These are phyloP conservation scores for Quercus robur DNA, from an alignment of 306 rosid species.

Conservation along the genomic window DNA sequence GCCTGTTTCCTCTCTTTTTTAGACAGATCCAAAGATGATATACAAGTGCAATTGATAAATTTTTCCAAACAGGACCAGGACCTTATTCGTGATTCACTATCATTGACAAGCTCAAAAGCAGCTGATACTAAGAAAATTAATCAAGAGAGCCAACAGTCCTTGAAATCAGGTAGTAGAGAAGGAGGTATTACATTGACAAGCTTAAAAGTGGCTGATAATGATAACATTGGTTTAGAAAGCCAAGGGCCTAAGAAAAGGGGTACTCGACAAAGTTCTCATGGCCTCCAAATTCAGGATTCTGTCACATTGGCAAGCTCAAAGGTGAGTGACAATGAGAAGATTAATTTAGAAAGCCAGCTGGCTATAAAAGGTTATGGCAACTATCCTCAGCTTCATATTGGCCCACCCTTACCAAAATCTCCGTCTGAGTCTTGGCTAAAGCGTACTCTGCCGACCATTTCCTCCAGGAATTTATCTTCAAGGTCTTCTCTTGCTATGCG, in stretches of 20 bases:
- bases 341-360: constrained; percentile 12
- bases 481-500: constrained; percentile 33
- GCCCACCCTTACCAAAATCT: constrained; percentile 71
- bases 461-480: constrained; percentile 41
- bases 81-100: constrained; percentile 20
- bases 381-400: constrained; percentile 36
- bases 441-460: constrained; percentile 63
- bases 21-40: constrained; percentile 23
- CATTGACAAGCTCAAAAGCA: constrained; percentile 17
- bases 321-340: constrained; percentile 11
- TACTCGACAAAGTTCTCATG: constrained; percentile 6
- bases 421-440: constrained; percentile 97
- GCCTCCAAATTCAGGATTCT: constrained; percentile 19
- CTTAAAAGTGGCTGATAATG: constrained; percentile 18
- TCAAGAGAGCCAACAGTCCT: constrained; percentile 28
- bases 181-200: constrained; percentile 24
- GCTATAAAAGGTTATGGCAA: constrained; percentile 12
- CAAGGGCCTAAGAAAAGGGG: constrained; percentile 17
- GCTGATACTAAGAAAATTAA: not conserved
- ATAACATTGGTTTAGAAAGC: constrained; percentile 33
- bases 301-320: constrained; percentile 23
- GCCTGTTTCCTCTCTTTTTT: constrained; percentile 28
- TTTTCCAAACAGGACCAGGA: constrained; percentile 19
- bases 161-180: constrained; percentile 19
- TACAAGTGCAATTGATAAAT: constrained; percentile 22